Conservation (phyloP, 441 rosid species). For the Melastoma candidum region DNA sequence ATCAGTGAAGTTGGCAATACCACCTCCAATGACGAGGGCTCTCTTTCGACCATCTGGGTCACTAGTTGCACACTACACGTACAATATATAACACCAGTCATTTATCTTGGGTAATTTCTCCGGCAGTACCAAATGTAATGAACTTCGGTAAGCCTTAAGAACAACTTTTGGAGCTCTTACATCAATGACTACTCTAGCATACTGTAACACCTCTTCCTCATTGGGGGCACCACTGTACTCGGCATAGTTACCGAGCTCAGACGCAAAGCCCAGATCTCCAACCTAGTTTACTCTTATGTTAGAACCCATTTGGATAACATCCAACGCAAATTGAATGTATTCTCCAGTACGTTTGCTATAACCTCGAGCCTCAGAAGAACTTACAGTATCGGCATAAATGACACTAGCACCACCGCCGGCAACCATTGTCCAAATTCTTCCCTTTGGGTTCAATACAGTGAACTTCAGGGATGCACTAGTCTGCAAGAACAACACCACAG, state of each 20-base stretch:
- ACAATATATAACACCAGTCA: not conserved
- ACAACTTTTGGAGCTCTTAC: constrained; percentile 27
- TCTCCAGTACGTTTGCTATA: too few species aligned
- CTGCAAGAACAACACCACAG: constrained; percentile 32
- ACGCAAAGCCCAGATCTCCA: constrained; percentile 62
- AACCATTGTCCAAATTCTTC: constrained; percentile 96
- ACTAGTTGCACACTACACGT: constrained; percentile 52
- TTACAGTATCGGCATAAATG: constrained; percentile 86
- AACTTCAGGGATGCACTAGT: constrained; percentile 93
- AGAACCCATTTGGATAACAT: too few species aligned
- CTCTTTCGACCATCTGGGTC: constrained; percentile 53
- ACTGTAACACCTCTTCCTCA: constrained; percentile 91
- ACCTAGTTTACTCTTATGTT: constrained; percentile 23
- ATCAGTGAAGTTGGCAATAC: constrained; percentile 64
- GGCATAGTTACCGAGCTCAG: constrained; percentile 67
- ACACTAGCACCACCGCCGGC: constrained; percentile 99
- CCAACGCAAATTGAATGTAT: too few species aligned
- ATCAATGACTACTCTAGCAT: constrained; percentile 90
- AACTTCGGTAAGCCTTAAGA: not conserved
- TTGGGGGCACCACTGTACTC: constrained; percentile 96
- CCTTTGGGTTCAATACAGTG: constrained; percentile 90
- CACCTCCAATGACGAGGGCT: constrained; percentile 66
- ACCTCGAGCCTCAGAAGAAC: constrained; percentile 8
- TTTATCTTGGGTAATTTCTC: not conserved
- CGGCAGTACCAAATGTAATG: not conserved